A percentile compares a stretch with the other conserved stretches of the same genome.
phyloP scores from a whole-genome alignment of 495 filamentous ascomycete genomes.

The Neurospora terricola region DNA sequence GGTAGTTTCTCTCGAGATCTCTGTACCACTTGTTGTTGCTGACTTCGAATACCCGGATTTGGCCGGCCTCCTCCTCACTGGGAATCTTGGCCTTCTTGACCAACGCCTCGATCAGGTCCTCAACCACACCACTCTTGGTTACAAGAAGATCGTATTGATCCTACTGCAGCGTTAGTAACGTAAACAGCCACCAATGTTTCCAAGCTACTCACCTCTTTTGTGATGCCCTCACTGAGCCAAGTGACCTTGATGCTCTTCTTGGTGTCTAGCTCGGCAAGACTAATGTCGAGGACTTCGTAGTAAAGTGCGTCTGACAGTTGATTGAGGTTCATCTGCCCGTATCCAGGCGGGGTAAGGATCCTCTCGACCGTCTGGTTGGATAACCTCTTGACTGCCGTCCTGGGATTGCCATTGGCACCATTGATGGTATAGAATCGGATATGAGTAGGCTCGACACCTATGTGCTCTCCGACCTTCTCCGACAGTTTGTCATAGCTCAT shows the following conservation, averaged over 20 bases:
- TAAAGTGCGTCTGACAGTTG: constrained; percentile 68
- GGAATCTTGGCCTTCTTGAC: constrained; percentile 70
- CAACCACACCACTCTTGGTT: constrained; percentile 65
- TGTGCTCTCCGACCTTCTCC: constrained; percentile 71
- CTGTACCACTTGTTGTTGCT: constrained; percentile 72
- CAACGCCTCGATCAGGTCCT: constrained; percentile 63
- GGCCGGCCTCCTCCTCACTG: constrained; percentile 55
- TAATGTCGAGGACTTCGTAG: constrained; percentile 90
- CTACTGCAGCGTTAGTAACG: constrained; percentile 31
- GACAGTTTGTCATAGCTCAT: constrained; percentile 85
- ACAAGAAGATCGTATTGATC: constrained; percentile 73
- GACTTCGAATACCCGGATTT: constrained; percentile 66
- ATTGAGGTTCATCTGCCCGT: constrained; percentile 44
- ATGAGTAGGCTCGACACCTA: constrained; percentile 74
- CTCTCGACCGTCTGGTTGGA: constrained; percentile 53
- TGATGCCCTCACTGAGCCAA: constrained; percentile 80
- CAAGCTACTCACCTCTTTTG: constrained; percentile 74
- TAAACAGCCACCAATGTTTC: constrained; percentile 60
- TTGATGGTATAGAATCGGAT: constrained; percentile 83
- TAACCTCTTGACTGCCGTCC: constrained; percentile 60
- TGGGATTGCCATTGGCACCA: constrained; percentile 59
- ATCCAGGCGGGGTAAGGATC: constrained; percentile 57
- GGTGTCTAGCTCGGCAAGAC: constrained; percentile 81
- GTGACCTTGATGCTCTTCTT: constrained; percentile 75
- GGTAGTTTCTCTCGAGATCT: constrained; percentile 52